These are phyloP conservation scores for Chalciporus sphaerocephalus DNA, from an alignment of 768 basidiomycete species.

Conservation along the genomic window DNA sequence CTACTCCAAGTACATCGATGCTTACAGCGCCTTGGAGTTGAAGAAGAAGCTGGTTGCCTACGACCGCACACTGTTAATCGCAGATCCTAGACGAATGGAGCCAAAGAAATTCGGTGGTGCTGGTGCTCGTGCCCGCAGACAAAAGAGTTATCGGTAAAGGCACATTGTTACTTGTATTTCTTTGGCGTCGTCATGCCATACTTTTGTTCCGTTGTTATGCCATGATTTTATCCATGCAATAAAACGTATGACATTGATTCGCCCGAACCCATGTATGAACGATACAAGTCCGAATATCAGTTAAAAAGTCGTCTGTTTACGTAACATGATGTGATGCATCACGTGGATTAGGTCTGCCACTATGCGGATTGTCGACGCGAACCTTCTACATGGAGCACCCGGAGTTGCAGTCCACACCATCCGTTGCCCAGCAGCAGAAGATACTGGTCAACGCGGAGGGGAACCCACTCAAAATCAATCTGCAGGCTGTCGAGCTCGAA, in stretches of 20 bases:
- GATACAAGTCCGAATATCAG: no score
- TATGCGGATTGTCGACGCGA: not conserved
- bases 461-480: slow-evolving; percentile 46
- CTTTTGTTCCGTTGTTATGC: slow-evolving; percentile 35
- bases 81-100: slow-evolving; percentile 96
- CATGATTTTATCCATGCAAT: slow-evolving; percentile 35
- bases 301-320: no score
- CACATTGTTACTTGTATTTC: slow-evolving; percentile 31
- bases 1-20: slow-evolving; percentile 98
- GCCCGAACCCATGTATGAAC: slow-evolving; percentile 11
- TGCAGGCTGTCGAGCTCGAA: slow-evolving; percentile 51
- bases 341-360: not conserved
- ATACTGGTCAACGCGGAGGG: slow-evolving; percentile 41
- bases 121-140: slow-evolving; percentile 97
- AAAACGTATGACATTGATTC: slow-evolving; percentile 22
- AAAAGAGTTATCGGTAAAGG: slow-evolving; percentile 83
- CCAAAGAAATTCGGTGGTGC: slow-evolving; percentile 99
- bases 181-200: slow-evolving; percentile 44
- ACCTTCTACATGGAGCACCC: slow-evolving; percentile 19
- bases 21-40: slow-evolving; percentile 92
- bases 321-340: not conserved
- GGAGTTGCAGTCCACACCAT: slow-evolving; percentile 14
- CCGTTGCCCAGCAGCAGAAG: slow-evolving; percentile 11
- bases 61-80: slow-evolving; percentile 86
- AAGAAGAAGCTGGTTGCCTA: slow-evolving; percentile 98